A percentile compares a stretch with the other conserved stretches of the same genome.
phyloP scores from a whole-genome alignment of 768 basidiomycete genomes.

The Pleurotus salmoneostramineus region DNA sequence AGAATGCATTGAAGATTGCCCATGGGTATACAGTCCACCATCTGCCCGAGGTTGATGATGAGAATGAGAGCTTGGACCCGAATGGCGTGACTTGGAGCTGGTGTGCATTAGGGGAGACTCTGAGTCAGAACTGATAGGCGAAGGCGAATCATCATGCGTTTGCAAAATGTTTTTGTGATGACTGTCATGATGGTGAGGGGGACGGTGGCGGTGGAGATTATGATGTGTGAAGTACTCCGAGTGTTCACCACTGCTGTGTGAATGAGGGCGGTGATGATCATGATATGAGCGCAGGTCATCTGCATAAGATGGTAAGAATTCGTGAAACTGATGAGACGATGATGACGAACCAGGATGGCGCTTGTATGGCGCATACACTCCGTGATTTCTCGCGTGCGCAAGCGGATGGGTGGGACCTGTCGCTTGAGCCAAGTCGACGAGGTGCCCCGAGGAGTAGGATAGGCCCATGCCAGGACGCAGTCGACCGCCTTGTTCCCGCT shows the following conservation, averaged over 20 bases:
- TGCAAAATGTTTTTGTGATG: slow-evolving; percentile 6
- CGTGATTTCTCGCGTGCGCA: slow-evolving; percentile 6
- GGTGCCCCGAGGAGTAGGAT: slow-evolving; percentile 38
- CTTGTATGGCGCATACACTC: slow-evolving; percentile 2
- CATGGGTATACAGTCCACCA: slow-evolving; percentile 15
- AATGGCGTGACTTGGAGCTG: slow-evolving; percentile 17
- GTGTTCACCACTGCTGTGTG: background rate
- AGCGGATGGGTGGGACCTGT: slow-evolving; percentile 22
- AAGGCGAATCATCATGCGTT: slow-evolving; percentile 59
- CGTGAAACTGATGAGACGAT: slow-evolving; percentile 40
- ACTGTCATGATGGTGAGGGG: slow-evolving; percentile 21
- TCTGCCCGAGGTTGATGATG: slow-evolving; percentile 19
- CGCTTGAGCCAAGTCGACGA: slow-evolving; percentile 30
- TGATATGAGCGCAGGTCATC: slow-evolving; percentile 1
- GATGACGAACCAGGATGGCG: slow-evolving; percentile 8
- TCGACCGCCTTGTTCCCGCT: slow-evolving; percentile 4
- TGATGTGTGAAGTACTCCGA: slow-evolving; percentile 11
- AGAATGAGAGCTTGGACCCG: background rate
- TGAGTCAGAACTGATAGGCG: slow-evolving; percentile 69
- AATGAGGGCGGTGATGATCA: background rate
- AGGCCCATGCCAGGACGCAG: slow-evolving; percentile 24
- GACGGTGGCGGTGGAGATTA: slow-evolving; percentile 26
- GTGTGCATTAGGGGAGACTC: slow-evolving; percentile 36
- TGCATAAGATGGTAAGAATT: background rate
- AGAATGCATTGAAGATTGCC: slow-evolving; percentile 22